Conservation (phyloP, 352 stramenopile genomes). For the Pythium scleroteichum region DNA sequence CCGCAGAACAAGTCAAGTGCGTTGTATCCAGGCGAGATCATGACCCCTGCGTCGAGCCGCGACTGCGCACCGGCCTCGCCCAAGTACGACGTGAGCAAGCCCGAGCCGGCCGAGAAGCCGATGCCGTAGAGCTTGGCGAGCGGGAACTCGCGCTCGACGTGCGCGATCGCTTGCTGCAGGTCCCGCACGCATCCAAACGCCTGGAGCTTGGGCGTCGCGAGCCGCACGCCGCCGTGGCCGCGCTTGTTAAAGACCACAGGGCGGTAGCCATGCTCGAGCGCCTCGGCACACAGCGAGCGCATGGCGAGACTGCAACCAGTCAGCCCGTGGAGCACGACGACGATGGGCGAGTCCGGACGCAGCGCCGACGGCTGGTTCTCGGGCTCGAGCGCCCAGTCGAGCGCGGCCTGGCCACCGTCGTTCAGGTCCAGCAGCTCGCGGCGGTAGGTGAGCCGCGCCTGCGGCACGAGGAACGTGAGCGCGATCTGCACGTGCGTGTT, state of each 20-base stretch:
- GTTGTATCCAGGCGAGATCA: constrained; percentile 82
- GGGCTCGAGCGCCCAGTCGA: constrained; percentile 67
- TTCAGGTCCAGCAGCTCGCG: constrained; percentile 56
- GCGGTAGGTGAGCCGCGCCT: constrained; percentile 52
- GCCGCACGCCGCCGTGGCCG: constrained; percentile 62
- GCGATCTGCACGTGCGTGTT: constrained; percentile 73
- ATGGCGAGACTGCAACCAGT: constrained; percentile 67
- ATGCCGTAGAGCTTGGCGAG: constrained; percentile 60
- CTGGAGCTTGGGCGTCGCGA: constrained; percentile 69
- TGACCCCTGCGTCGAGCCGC: constrained; percentile 52
- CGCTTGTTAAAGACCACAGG: constrained; percentile 87
- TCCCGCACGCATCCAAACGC: constrained; percentile 70
- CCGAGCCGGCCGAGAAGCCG: constrained; percentile 72
- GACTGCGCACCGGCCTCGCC: constrained; percentile 57
- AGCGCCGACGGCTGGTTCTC: constrained; percentile 14
- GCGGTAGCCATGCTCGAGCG: constrained; percentile 58
- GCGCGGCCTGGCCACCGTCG: constrained; percentile 63
- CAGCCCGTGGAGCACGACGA: constrained; percentile 68
- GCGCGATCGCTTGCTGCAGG: constrained; percentile 49
- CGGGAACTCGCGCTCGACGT: constrained; percentile 52
- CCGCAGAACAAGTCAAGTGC: constrained; percentile 71
- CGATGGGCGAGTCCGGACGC: constrained; percentile 45
- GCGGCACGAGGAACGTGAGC: constrained; percentile 71
- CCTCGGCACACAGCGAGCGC: constrained; percentile 64
- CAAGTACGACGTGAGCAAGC: constrained; percentile 71